These are phyloP conservation scores for Raddia guianensis DNA, from an alignment of 176 grass and related monocot species.

Conservation along the genomic window DNA sequence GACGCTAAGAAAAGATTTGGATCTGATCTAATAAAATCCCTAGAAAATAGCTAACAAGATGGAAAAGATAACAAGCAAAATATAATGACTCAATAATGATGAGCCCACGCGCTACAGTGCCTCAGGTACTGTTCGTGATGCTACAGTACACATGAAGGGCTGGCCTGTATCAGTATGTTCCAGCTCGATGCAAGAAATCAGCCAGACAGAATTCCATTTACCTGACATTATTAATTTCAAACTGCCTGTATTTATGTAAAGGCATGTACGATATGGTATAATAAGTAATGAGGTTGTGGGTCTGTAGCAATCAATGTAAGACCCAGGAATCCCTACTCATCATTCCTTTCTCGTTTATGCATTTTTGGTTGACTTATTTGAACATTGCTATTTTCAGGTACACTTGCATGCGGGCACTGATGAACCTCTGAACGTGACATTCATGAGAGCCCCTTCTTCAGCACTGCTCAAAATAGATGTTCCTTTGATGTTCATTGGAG, in stretches of 20 bases:
- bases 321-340: neutral
- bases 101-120: too few species aligned
- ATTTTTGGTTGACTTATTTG: neutral
- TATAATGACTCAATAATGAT: too few species aligned
- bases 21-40: too few species aligned
- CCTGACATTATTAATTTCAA: neutral
- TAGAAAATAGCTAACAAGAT: too few species aligned
- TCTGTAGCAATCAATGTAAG: neutral
- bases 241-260: neutral
- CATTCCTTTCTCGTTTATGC: neutral
- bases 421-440: conserved; percentile 87
- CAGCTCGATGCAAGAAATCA: conserved; percentile 10
- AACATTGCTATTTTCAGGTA: conserved; percentile 48
- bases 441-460: conserved; percentile 87
- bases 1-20: too few species aligned
- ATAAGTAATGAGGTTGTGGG: neutral
- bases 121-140: too few species aligned
- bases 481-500: conserved; percentile 86
- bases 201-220: neutral
- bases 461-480: conserved; percentile 94
- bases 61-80: too few species aligned
- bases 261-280: neutral
- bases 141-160: too few species aligned
- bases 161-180: too few species aligned
- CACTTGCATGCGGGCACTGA: conserved; percentile 85